Evolutionary conservation across 768 basidiomycete genomes (phyloP).

Genomic region (Nidularia sp.): DNA sequence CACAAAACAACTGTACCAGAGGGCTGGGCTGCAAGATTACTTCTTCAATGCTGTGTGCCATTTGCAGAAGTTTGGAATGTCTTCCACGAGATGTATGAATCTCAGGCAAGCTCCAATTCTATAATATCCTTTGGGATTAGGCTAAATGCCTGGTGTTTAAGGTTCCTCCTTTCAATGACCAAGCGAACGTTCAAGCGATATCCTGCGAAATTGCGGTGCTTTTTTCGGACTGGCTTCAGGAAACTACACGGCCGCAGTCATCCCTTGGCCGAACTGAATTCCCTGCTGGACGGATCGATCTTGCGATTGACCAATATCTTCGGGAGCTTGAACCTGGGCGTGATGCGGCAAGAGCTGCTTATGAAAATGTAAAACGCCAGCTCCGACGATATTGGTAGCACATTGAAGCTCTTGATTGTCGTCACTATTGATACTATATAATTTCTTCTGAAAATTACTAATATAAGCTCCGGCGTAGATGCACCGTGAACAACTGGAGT

Average conservation of each 20-base stretch:
- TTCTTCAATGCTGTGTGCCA: constrained; percentile 80
- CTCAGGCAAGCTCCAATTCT: constrained; percentile 79
- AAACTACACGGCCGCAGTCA: constrained; percentile 72
- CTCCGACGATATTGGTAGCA: constrained; percentile 71
- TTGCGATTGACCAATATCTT: constrained; percentile 70
- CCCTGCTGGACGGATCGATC: constrained; percentile 74
- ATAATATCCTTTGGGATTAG: too few relatives aligned
- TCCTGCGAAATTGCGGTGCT: constrained; percentile 80
- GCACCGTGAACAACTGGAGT: too few relatives aligned
- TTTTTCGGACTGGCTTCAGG: constrained; percentile 78
- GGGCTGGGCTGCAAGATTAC: constrained; percentile 81
- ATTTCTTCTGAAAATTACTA: constrained; percentile 6
- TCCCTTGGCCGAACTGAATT: constrained; percentile 58
- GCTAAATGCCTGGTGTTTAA: constrained; percentile 17
- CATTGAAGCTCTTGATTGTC: not conserved
- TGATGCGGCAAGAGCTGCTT: constrained; percentile 56
- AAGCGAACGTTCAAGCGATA: constrained; percentile 73
- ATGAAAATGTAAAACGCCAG: constrained; percentile 70
- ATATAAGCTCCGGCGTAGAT: too few relatives aligned
- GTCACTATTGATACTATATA: constrained; percentile 2
- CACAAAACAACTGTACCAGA: constrained; percentile 53
- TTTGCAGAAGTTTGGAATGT: constrained; percentile 82
- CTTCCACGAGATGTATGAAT: constrained; percentile 83
- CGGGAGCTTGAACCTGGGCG: constrained; percentile 61
- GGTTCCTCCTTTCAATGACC: constrained; percentile 83